Evolutionary conservation across 257 asterid genomes (phyloP).

Genomic region (Solanum sejunctum): DNA sequence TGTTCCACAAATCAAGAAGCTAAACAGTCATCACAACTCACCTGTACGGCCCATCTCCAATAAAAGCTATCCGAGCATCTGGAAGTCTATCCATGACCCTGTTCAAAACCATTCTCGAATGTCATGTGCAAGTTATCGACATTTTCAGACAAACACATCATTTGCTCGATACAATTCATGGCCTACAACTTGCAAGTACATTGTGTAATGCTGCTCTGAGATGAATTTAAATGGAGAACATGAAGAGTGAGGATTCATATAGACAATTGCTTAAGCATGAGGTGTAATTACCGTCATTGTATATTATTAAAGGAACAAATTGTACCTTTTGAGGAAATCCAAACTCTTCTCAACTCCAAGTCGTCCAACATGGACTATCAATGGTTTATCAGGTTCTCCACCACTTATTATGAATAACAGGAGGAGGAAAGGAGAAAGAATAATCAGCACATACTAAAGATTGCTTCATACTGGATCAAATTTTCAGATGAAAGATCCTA

Average conservation of each 20-base stretch:
- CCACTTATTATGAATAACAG: conserved; percentile 24
- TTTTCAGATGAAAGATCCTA: conserved; percentile 4
- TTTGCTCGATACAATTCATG: background rate
- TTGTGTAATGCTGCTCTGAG: background rate
- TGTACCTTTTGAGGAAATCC: conserved; percentile 80
- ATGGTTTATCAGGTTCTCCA: conserved; percentile 81
- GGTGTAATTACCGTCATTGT: background rate
- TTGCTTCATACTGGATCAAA: background rate
- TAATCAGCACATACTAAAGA: background rate
- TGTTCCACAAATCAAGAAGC: background rate
- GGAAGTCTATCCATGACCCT: conserved; percentile 90
- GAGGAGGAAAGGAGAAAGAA: background rate
- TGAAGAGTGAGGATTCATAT: background rate
- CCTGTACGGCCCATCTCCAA: conserved; percentile 97
- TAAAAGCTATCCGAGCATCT: conserved; percentile 75
- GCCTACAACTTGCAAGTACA: background rate
- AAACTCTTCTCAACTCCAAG: conserved; percentile 91
- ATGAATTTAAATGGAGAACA: background rate
- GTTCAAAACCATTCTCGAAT: conserved; percentile 15
- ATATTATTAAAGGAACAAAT: background rate
- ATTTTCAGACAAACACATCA: background rate
- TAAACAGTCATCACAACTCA: conserved; percentile 13
- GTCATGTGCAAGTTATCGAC: background rate
- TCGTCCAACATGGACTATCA: conserved; percentile 90
- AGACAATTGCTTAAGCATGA: background rate